phyloP scores from a whole-genome alignment of 768 basidiomycete genomes.

The Suillus subluteus region DNA sequence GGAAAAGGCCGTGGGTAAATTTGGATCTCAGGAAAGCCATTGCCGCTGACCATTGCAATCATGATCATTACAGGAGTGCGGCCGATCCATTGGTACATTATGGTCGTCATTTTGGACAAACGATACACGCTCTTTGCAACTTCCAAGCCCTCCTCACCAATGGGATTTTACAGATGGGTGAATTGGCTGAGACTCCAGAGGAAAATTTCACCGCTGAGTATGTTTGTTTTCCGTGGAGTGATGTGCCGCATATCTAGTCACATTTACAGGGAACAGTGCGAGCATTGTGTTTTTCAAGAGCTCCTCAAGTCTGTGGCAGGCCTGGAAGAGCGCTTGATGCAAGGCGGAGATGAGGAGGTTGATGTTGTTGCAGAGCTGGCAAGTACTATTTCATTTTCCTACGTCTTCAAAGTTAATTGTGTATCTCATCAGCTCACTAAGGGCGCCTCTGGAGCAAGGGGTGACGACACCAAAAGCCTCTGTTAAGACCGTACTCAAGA shows the following conservation, averaged over 20 bases:
- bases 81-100: background rate
- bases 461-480: slow-evolving; percentile 19
- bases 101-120: background rate
- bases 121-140: background rate
- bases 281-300: slow-evolving; percentile 19
- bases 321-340: slow-evolving; percentile 20
- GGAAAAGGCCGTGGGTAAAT: background rate
- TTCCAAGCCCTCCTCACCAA: background rate
- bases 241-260: background rate
- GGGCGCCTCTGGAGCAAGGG: slow-evolving; percentile 23
- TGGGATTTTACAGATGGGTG: background rate
- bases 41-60: background rate
- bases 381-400: background rate
- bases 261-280: slow-evolving; percentile 11
- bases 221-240: background rate
- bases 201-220: slow-evolving; percentile 1
- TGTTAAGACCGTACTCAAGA: too few relatives aligned
- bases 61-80: background rate
- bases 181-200: background rate
- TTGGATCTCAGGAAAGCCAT: too few relatives aligned
- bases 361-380: slow-evolving; percentile 22
- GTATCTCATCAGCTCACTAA: slow-evolving; percentile 9
- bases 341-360: slow-evolving; percentile 19
- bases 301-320: slow-evolving; percentile 19
- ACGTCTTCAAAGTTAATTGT: background rate